A percentile compares a stretch with the other conserved stretches of the same genome.
These are phyloP conservation scores for Phylloporus arenicola DNA, from an alignment of 768 basidiomycete species.

Conservation along the genomic window DNA sequence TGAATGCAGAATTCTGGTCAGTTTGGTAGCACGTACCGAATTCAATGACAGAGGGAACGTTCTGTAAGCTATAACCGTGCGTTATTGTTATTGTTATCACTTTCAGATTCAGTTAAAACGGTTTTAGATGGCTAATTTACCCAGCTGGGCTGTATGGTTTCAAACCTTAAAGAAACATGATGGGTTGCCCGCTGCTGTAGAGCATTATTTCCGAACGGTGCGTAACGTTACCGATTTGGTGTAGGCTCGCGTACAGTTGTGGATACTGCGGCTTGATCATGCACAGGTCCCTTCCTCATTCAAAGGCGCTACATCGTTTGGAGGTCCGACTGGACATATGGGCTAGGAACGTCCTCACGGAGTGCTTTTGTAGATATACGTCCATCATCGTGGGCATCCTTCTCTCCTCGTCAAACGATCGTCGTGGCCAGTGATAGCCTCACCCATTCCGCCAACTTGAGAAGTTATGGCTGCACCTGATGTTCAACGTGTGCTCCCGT, in stretches of 20 bases:
- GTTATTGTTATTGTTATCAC: neutral
- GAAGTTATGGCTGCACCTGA: conserved; percentile 20
- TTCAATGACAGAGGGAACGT: neutral
- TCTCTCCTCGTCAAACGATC: neutral
- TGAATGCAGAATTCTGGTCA: no score
- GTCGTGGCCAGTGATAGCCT: neutral
- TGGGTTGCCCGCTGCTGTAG: neutral
- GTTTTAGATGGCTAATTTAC: neutral
- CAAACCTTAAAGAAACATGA: neutral
- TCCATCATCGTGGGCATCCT: neutral
- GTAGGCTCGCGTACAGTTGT: neutral
- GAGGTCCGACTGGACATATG: neutral
- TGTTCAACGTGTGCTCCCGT: conserved; percentile 12
- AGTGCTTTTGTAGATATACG: neutral
- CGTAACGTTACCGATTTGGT: neutral
- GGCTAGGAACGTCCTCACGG: neutral
- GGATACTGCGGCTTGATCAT: neutral
- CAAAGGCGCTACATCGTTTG: neutral
- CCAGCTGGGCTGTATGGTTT: neutral
- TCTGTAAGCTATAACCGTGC: neutral
- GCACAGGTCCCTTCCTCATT: neutral
- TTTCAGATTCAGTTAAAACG: neutral
- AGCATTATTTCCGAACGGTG: neutral
- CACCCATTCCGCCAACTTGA: neutral
- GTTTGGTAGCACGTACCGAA: neutral